Evolutionary conservation across 2,329 filamentous ascomycete species (phyloP).

Genomic region (Penicillium nordicum): DNA sequence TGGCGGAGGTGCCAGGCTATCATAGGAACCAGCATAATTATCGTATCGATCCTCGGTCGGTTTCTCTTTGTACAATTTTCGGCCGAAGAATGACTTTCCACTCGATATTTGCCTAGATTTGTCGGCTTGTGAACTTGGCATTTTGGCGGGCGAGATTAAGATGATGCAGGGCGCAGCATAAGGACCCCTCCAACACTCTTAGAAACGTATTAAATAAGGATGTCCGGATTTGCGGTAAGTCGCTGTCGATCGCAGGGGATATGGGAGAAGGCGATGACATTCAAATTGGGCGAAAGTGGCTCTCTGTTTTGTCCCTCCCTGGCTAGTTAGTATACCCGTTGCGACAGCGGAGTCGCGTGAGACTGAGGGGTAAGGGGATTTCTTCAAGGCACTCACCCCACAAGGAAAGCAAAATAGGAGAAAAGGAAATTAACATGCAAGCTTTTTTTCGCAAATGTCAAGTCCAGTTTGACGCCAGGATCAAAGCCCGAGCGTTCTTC

Average conservation of each 20-base stretch:
- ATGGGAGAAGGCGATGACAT: slow-evolving; percentile 17
- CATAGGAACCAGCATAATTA: slow-evolving; percentile 55
- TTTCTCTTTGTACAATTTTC: slow-evolving; percentile 72
- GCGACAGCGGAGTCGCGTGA: slow-evolving; percentile 7
- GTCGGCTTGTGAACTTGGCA: slow-evolving; percentile 63
- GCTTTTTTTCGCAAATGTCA: slow-evolving; percentile 19
- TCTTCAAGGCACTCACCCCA: slow-evolving; percentile 13
- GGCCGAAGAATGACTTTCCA: slow-evolving; percentile 81
- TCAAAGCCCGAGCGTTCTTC: slow-evolving; percentile 24
- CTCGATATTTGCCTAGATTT: slow-evolving; percentile 80
- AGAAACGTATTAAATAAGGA: slow-evolving; percentile 1
- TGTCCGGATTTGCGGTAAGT: slow-evolving; percentile 1
- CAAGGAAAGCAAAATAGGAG: slow-evolving; percentile 10
- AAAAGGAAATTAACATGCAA: slow-evolving; percentile 15
- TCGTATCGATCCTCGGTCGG: slow-evolving; percentile 61
- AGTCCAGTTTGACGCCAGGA: slow-evolving; percentile 23
- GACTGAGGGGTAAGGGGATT: slow-evolving; percentile 2
- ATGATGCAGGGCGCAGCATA: slow-evolving; percentile 34
- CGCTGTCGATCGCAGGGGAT: slow-evolving; percentile 18
- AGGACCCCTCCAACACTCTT: slow-evolving; percentile 19
- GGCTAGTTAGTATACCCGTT: slow-evolving; percentile 24
- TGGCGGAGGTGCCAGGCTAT: slow-evolving; percentile 59
- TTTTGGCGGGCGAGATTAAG: slow-evolving; percentile 39
- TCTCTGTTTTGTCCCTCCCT: slow-evolving; percentile 22
- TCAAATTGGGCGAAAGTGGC: slow-evolving; percentile 14